phyloP scores from a whole-genome alignment of 345 rosid species.

The Trapa incisa region DNA sequence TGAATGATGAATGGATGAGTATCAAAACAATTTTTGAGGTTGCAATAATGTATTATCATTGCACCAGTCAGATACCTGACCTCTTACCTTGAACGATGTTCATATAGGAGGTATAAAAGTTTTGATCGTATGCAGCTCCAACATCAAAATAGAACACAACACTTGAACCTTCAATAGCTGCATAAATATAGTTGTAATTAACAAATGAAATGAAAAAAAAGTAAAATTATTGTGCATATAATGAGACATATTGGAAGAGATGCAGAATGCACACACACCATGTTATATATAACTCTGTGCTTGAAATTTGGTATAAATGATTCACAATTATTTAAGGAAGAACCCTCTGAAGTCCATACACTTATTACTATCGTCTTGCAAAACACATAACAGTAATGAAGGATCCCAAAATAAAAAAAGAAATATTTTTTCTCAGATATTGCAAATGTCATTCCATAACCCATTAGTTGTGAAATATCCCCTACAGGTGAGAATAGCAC shows the following conservation, averaged over 20 bases:
- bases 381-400: background rate
- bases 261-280: background rate
- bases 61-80: background rate
- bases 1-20: background rate
- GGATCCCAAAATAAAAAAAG: background rate
- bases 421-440: too few species aligned
- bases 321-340: background rate
- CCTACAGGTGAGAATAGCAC: too few species aligned
- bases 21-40: background rate
- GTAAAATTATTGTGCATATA: background rate
- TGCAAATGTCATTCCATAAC: too few species aligned
- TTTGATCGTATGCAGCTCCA: constrained; percentile 25
- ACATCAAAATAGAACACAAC: constrained; percentile 65
- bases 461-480: too few species aligned
- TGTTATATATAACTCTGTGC: background rate
- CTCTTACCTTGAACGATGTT: constrained; percentile 65
- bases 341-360: background rate
- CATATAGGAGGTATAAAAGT: constrained; percentile 51
- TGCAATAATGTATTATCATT: background rate
- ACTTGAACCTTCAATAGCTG: constrained; percentile 62
- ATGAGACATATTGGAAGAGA: background rate
- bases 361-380: background rate
- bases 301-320: background rate
- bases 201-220: background rate
- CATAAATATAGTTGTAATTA: constrained; percentile 10